Evolutionary conservation across 1,284 basidiomycete species (phyloP), one percentile per base, ranked within the genome.

Genomic region (Ustilago tritici): DNA sequence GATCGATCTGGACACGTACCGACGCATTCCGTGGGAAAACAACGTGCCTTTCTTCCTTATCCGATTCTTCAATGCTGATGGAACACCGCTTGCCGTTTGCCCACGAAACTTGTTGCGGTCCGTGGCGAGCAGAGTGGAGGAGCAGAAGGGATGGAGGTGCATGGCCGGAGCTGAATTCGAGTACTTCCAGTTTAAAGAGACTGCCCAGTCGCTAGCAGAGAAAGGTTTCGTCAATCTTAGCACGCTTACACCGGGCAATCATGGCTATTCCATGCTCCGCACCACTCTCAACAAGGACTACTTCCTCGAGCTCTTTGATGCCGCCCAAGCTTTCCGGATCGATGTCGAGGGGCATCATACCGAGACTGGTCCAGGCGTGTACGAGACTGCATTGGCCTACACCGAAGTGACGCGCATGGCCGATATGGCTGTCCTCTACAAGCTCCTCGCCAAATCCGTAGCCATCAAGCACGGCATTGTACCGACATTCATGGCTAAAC

Each of bases 401-500:
- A 95, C 93, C 2, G 90, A 91, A 34, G 92, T 93, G 0, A 85
- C 90, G 15, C 89, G 92, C 60, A 96, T 98, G 92, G 96, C 95
- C 1, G 96, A 99, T 84, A 98, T 97, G 84, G 95, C 95, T 0
- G 90, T 92, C 58, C 88, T 98, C 47, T 98, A 95, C 90, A 99
- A 99, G 86, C 93, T 92, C 79, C 87, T 94, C 14, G 93, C 94
- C 7, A 98, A 98, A 88, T 95, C 93, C 75, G 87, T 96, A 3
- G 95, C 95, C 0, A 94, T 97, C 90, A 91, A 92, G 85, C 89
- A 93, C 77, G 93, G 92, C 9, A 90, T 99, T 61, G 90, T 94
- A 55, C 95, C 95, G 0, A 96, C 94, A 66, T 99, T 99, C 87
- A 98, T 99, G 96, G 95, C 96, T 0, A 98, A 98, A 83, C 96